These are phyloP conservation scores for Scedosporium boydii DNA, from an alignment of 2,329 filamentous ascomycete species.

Conservation along the genomic window DNA sequence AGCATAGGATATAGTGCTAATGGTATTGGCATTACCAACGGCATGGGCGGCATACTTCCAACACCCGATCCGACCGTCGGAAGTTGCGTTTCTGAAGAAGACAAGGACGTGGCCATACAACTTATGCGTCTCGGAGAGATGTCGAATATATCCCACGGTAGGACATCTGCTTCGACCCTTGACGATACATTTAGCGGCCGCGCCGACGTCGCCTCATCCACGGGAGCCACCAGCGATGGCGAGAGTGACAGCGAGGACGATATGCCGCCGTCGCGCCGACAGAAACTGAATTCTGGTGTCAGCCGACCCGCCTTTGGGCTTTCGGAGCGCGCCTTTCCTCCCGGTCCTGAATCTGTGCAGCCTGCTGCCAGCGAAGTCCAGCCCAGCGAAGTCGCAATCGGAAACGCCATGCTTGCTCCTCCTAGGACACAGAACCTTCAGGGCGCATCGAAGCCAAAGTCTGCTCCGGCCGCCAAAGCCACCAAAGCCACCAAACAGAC, in stretches of 20 bases:
- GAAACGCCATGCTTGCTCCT: slow-evolving; percentile 18
- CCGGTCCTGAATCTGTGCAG: slow-evolving; percentile 8
- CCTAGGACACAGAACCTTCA: slow-evolving; percentile 28
- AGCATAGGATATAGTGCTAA: slow-evolving; percentile 46
- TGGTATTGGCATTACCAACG: slow-evolving; percentile 21
- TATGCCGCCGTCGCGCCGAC: slow-evolving; percentile 47
- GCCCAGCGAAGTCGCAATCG: slow-evolving; percentile 24
- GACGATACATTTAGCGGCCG: slow-evolving; percentile 90
- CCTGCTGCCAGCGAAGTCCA: slow-evolving; percentile 35
- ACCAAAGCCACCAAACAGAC: slow-evolving; percentile 31
- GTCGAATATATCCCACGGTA: slow-evolving; percentile 85
- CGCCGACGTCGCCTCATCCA: slow-evolving; percentile 76
- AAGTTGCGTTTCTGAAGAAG: slow-evolving; percentile 93
- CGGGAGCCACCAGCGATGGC: slow-evolving; percentile 71
- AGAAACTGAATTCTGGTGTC: slow-evolving; percentile 39
- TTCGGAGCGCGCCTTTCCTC: slow-evolving; percentile 42
- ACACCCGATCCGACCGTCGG: slow-evolving; percentile 96
- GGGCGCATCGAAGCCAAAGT: slow-evolving; percentile 30
- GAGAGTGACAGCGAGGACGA: slow-evolving; percentile 60
- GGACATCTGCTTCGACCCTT: slow-evolving; percentile 84
- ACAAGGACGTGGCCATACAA: slow-evolving; percentile 88
- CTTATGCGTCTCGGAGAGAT: slow-evolving; percentile 82
- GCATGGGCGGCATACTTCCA: slow-evolving; percentile 56
- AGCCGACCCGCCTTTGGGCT: slow-evolving; percentile 38
- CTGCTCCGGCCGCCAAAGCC: slow-evolving; percentile 27